Base-by-base conservation (phyloP, 176 grass and related monocot species). In the Avena eriantha region DNA sequence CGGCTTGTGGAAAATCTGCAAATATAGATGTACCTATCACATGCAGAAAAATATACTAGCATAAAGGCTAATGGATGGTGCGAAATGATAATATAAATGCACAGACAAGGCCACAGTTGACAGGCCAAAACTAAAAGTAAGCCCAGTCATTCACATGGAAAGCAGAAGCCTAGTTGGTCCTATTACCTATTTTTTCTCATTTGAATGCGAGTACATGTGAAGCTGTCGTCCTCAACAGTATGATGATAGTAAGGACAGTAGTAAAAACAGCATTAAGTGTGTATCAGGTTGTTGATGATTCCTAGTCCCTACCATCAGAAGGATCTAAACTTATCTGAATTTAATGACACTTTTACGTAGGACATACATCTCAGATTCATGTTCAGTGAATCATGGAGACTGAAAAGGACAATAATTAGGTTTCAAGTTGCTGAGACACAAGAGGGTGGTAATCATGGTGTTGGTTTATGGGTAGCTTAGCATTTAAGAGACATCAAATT, bases 401-500 rank as follows among this genome's bases (percentile, higher is more conserved):
- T 78, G 82, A 85, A 88, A 91, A 88, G 86, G 51, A 78, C 69
- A 91, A 91, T 91, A 91, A 88, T 88, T 88, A 88, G 77, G 90
- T 88, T 88, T 82, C 90, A 82, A 85, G 63, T 82, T 88, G 78
- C 82, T 82, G 77, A 78, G 86, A 85, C 88, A 90, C 19, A 87
- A 88, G 82, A 88, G 82, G 24, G 68, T 91, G 55, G 56, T 53
- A 85, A 91, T 91, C 86, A 88, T 88, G 82, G 2, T 91, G 82
- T 88, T 85, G 71, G 77, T 78, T 91, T 80, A 88, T 73, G 82
- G 71, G 72, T 91, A 46, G 61, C 86, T 82, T 88, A 78, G 76
- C 48, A 85, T 91, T 91, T 80, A 85, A 71, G 76, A 85, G 86
- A 85, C 86, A 78, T 55, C 64, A 80, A 88, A 85, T 85, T 8